Conservation (phyloP, 192 early-diverging fungal genomes). For the Cladochytrium replicatum region DNA sequence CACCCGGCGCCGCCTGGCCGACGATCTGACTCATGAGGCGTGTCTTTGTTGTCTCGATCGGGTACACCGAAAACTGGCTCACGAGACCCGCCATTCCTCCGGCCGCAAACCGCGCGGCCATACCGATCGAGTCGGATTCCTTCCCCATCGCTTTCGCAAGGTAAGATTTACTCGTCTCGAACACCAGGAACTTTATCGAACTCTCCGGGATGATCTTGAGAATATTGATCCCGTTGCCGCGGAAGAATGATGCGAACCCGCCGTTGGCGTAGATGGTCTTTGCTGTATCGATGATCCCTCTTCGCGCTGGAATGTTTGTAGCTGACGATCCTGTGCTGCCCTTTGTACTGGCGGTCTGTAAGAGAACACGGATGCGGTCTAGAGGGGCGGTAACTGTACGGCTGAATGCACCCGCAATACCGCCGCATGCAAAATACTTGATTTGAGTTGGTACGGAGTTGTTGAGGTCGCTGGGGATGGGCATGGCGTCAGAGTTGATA, state of each 20-base stretch:
- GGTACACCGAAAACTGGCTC: constrained; percentile 65
- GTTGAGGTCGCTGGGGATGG: constrained; percentile 25
- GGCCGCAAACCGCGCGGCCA: constrained; percentile 51
- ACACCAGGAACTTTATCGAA: constrained; percentile 66
- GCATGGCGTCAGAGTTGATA: constrained; percentile 50
- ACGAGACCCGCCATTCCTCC: constrained; percentile 64
- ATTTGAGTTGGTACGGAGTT: constrained; percentile 46
- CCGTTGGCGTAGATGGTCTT: constrained; percentile 55
- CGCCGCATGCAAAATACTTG: constrained; percentile 61
- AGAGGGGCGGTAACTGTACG: constrained; percentile 64
- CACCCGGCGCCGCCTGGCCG: constrained; percentile 4
- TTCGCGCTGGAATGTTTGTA: constrained; percentile 15
- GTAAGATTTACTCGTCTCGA: constrained; percentile 47
- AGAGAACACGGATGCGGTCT: constrained; percentile 43
- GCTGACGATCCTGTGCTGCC: constrained; percentile 11
- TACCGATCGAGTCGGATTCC: constrained; percentile 32
- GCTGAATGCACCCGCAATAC: constrained; percentile 60
- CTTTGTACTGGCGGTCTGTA: constrained; percentile 24
- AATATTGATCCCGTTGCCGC: constrained; percentile 68
- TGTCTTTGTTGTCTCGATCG: constrained; percentile 66
- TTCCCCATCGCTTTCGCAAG: constrained; percentile 28
- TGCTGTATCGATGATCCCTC: constrained; percentile 26
- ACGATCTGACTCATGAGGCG: constrained; percentile 57
- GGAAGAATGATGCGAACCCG: constrained; percentile 57
- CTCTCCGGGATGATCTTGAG: constrained; percentile 70